These are phyloP conservation scores for Lavandula angustifolia DNA, from an alignment of 257 asterid species.

Conservation along the genomic window DNA sequence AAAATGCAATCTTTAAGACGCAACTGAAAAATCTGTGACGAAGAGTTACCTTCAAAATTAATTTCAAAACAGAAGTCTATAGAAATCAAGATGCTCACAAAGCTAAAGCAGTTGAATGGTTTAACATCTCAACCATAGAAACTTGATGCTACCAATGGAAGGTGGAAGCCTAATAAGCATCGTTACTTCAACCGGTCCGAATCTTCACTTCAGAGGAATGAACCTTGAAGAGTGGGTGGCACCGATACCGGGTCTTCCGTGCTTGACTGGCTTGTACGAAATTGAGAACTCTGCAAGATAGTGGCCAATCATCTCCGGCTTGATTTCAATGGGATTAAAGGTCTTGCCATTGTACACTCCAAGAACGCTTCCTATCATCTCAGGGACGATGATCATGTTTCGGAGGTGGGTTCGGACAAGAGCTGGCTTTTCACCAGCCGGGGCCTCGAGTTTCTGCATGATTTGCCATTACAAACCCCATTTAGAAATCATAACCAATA, in stretches of 20 bases:
- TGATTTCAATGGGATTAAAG: conserved; percentile 79
- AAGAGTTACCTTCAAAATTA: too few species aligned
- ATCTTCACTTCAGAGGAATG: conserved; percentile 73
- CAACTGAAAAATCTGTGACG: too few species aligned
- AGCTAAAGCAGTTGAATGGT: not conserved
- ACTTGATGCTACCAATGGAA: not conserved
- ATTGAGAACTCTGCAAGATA: conserved; percentile 67
- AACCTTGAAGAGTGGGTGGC: conserved; percentile 95
- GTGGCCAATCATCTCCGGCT: conserved; percentile 42
- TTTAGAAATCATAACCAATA: not conserved
- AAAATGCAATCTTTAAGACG: too few species aligned
- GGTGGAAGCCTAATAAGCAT: not conserved
- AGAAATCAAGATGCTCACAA: not conserved
- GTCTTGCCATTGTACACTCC: conserved; percentile 89
- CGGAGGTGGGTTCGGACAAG: conserved; percentile 74
- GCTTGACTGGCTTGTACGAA: conserved; percentile 47
- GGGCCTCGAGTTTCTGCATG: conserved; percentile 74
- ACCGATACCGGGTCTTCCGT: conserved; percentile 93
- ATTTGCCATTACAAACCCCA: not conserved
- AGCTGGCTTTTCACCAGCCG: conserved; percentile 82
- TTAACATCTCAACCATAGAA: not conserved
- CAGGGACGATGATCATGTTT: conserved; percentile 83
- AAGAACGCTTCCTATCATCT: conserved; percentile 85
- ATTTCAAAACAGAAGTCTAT: too few species aligned
- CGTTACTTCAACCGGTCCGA: not conserved